Conservation (phyloP, 2,329 filamentous ascomycete species). For the Endoconidiophora polonica region DNA sequence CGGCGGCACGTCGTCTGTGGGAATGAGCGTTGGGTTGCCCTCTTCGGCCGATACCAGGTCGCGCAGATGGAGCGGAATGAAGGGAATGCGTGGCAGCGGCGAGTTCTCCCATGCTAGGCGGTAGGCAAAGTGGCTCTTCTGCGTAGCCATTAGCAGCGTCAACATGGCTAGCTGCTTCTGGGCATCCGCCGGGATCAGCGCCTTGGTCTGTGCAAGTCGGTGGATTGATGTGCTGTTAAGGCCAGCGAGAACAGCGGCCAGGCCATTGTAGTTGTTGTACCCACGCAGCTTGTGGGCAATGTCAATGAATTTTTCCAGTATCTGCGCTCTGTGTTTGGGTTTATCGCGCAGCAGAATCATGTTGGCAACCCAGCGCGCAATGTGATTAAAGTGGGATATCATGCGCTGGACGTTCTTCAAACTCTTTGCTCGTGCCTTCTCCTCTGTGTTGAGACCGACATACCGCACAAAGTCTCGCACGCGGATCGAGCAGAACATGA, state of each 20-base stretch:
- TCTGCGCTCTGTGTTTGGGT: slow-evolving; percentile 79
- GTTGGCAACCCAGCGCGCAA: slow-evolving; percentile 67
- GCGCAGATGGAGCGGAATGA: slow-evolving; percentile 73
- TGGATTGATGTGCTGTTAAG: slow-evolving; percentile 80
- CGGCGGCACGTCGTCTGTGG: slow-evolving; percentile 18
- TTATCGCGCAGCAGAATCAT: slow-evolving; percentile 85
- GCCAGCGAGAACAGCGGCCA: slow-evolving; percentile 86
- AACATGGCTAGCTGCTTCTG: slow-evolving; percentile 78
- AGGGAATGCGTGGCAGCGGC: slow-evolving; percentile 75
- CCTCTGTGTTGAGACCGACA: slow-evolving; percentile 55
- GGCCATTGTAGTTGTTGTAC: slow-evolving; percentile 90
- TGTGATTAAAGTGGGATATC: slow-evolving; percentile 82
- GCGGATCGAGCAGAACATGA: slow-evolving; percentile 90
- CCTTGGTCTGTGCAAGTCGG: slow-evolving; percentile 62
- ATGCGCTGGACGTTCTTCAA: slow-evolving; percentile 83
- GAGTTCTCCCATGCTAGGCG: slow-evolving; percentile 97
- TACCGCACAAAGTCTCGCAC: slow-evolving; percentile 86
- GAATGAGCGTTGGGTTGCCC: slow-evolving; percentile 74
- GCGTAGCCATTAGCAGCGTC: slow-evolving; percentile 80
- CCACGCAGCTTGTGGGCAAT: slow-evolving; percentile 74
- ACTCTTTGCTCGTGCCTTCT: slow-evolving; percentile 59
- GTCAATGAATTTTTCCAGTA: slow-evolving; percentile 90
- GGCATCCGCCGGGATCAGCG: slow-evolving; percentile 52
- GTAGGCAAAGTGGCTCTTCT: slow-evolving; percentile 87
- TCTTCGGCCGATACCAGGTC: slow-evolving; percentile 87